Evolutionary conservation across 2,329 filamentous ascomycete species (phyloP).

Genomic region (Aspergillus melleus): DNA sequence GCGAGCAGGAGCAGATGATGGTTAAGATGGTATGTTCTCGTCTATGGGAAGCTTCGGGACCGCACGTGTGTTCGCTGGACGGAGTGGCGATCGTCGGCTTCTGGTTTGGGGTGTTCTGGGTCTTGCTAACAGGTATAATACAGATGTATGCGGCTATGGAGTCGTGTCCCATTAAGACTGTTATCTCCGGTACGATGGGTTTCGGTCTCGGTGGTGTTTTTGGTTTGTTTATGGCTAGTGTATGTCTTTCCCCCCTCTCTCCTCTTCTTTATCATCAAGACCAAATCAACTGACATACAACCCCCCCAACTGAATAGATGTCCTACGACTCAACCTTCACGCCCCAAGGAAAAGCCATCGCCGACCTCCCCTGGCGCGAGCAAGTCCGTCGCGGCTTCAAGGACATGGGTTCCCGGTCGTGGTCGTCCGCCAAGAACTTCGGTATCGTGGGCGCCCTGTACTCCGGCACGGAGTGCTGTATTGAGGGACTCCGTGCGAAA

Average conservation of each 20-base stretch:
- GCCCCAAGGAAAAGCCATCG: constrained; percentile 54
- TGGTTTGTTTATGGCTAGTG: constrained; percentile 96
- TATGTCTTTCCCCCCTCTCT: constrained; percentile 50
- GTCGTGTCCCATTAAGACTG: constrained; percentile 84
- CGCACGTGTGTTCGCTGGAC: too few relatives aligned
- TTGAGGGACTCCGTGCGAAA: constrained; percentile 86
- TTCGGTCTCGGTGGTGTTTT: constrained; percentile 93
- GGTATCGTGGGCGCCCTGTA: constrained; percentile 90
- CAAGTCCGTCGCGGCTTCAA: constrained; percentile 85
- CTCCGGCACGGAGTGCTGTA: constrained; percentile 89
- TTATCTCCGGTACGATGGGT: constrained; percentile 87
- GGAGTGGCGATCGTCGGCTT: too few relatives aligned
- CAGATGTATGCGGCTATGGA: constrained; percentile 86
- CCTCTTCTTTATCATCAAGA: background rate
- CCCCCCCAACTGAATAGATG: constrained; percentile 66
- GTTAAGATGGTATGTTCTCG: constrained; percentile 43
- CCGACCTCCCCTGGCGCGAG: constrained; percentile 73
- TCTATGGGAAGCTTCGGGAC: too few relatives aligned
- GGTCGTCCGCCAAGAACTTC: constrained; percentile 88
- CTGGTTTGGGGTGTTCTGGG: too few relatives aligned
- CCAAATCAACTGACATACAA: background rate
- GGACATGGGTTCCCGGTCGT: constrained; percentile 88
- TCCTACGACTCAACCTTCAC: constrained; percentile 92
- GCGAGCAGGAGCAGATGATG: constrained; percentile 49
- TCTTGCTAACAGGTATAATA: background rate